Conservation (phyloP, 345 rosid species). For the Salix suchowensis region DNA sequence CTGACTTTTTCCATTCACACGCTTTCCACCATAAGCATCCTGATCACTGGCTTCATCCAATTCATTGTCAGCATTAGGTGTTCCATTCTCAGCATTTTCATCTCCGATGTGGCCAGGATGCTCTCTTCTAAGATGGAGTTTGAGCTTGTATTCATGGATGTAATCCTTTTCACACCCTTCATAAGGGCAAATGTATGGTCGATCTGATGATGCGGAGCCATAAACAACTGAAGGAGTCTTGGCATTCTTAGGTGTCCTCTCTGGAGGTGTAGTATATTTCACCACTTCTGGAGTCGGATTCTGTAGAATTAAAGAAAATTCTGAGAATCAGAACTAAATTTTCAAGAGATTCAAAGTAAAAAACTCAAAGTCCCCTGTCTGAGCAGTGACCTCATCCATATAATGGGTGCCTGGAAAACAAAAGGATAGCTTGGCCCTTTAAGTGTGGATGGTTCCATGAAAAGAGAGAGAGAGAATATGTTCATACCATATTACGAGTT, state of each 20-base stretch:
- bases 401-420: too few species aligned
- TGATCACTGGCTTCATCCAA: constrained; percentile 86
- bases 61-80: constrained; percentile 48
- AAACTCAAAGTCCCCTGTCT: background rate
- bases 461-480: background rate
- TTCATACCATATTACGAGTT: background rate
- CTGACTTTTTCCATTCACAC: constrained; percentile 51
- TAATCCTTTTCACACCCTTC: constrained; percentile 90
- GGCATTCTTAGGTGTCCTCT: constrained; percentile 53
- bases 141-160: constrained; percentile 96
- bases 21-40: constrained; percentile 58
- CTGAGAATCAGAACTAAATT: constrained; percentile 2
- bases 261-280: constrained; percentile 63
- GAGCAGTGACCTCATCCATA: too few species aligned
- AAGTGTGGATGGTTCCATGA: background rate
- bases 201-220: constrained; percentile 68
- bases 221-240: constrained; percentile 54
- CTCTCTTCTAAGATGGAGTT: constrained; percentile 86
- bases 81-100: constrained; percentile 59
- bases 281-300: constrained; percentile 44
- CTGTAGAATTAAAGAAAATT: constrained; percentile 31
- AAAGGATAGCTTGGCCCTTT: too few species aligned
- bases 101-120: constrained; percentile 81
- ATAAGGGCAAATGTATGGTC: constrained; percentile 83
- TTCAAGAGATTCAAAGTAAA: background rate